Evolutionary conservation across 1,284 basidiomycete species (phyloP).

Genomic region (Pseudozyma flocculosa): DNA sequence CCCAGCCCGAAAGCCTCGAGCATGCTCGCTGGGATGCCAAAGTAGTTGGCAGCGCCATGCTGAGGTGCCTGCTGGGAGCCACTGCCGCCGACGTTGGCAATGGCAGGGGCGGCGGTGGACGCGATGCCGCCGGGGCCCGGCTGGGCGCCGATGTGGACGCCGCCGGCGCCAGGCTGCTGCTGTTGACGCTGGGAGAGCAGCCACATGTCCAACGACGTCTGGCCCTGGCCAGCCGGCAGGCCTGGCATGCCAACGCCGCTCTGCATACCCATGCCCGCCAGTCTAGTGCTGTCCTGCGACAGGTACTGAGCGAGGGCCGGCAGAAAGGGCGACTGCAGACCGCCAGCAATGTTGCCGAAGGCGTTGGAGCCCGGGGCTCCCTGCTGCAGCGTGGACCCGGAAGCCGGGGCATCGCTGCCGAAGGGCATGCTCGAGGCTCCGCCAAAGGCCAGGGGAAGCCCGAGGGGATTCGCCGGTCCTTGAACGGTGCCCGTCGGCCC

Average conservation of each 20-base stretch:
- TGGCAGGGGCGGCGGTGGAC: no score
- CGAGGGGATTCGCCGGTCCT: no score
- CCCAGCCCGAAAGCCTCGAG: slow-evolving; percentile 30
- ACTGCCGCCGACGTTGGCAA: slow-evolving; percentile 6
- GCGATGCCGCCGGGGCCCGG: no score
- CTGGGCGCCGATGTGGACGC: no score
- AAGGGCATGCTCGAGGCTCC: background rate
- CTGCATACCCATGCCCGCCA: background rate
- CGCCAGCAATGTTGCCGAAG: background rate
- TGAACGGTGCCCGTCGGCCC: no score
- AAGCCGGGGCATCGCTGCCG: background rate
- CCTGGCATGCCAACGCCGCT: background rate
- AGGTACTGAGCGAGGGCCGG: background rate
- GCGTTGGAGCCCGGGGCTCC: background rate
- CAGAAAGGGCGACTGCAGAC: background rate
- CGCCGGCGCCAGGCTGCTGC: slow-evolving; percentile 1
- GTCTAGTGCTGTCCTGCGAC: slow-evolving; percentile 3
- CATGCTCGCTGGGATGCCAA: slow-evolving; percentile 27
- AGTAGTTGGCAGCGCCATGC: slow-evolving; percentile 20
- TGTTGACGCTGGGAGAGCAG: slow-evolving; percentile 3
- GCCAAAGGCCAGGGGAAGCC: background rate
- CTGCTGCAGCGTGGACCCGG: background rate
- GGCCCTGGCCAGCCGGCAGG: background rate
- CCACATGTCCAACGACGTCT: background rate
- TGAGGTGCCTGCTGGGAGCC: no score